A percentile compares a stretch with the other conserved stretches of the same genome.
phyloP scores from a whole-genome alignment of 371 early-diverging fungal genomes.

The Mucor sp. region DNA sequence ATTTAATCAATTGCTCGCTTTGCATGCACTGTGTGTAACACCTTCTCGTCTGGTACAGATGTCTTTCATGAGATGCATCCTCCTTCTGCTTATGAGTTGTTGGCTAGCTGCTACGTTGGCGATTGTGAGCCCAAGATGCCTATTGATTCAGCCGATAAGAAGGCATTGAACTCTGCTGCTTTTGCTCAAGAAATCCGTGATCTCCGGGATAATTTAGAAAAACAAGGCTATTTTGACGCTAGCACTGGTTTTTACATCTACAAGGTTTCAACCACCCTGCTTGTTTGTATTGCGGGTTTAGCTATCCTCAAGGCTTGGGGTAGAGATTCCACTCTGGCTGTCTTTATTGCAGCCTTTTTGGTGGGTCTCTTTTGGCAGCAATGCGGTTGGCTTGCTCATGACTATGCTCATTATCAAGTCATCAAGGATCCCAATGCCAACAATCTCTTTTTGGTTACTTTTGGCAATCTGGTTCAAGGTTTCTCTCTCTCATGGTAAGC shows the following conservation, averaged over 20 bases:
- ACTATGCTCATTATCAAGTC: constrained; percentile 85
- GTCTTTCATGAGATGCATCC: constrained; percentile 91
- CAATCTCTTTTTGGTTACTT: constrained; percentile 68
- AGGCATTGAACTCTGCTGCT: constrained; percentile 21
- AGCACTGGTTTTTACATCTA: constrained; percentile 67
- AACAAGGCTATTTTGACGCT: constrained; percentile 69
- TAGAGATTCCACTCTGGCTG: constrained; percentile 52
- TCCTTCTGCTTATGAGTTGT: constrained; percentile 63
- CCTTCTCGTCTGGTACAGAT: constrained; percentile 41
- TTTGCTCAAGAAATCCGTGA: constrained; percentile 68
- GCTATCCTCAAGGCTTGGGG: constrained; percentile 56
- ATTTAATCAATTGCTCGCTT: not conserved
- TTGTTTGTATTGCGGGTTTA: constrained; percentile 55
- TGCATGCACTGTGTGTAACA: not conserved
- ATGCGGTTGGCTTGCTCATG: constrained; percentile 89
- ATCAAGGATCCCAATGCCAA: constrained; percentile 71
- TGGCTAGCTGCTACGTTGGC: constrained; percentile 81
- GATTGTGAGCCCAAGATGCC: constrained; percentile 54
- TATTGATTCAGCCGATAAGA: constrained; percentile 23
- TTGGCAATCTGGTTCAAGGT: constrained; percentile 82
- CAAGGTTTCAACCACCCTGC: constrained; percentile 65
- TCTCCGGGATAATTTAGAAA: constrained; percentile 59
- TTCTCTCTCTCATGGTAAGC: constrained; percentile 69
- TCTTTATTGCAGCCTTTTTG: constrained; percentile 60
- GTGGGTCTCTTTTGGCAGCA: constrained; percentile 87